A percentile compares a stretch with the other conserved stretches of the same genome.
Conservation (phyloP, 2,329 filamentous ascomycete species). For the Fusarium sp. region DNA sequence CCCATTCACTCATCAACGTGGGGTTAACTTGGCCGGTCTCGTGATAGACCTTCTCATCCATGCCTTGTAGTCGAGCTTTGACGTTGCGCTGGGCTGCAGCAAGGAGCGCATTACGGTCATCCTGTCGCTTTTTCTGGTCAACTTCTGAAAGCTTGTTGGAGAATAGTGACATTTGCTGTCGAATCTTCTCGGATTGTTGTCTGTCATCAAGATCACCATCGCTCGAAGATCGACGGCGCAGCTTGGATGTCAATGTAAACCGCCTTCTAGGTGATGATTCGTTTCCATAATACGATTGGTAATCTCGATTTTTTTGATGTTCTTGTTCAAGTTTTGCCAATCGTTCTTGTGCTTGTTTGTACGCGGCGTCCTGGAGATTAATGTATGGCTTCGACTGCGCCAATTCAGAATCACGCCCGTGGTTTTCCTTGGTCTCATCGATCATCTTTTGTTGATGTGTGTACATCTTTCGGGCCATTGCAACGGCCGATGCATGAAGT, state of each 20-base stretch:
- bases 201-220: slow-evolving; percentile 75
- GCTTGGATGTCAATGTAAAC: slow-evolving; percentile 67
- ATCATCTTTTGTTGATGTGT: slow-evolving; percentile 73
- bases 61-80: slow-evolving; percentile 79
- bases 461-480: slow-evolving; percentile 93
- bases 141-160: slow-evolving; percentile 75
- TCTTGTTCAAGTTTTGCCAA: slow-evolving; percentile 84
- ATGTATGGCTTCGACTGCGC: slow-evolving; percentile 67
- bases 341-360: slow-evolving; percentile 86
- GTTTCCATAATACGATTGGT: slow-evolving; percentile 82
- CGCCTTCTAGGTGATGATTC: slow-evolving; percentile 56
- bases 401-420: slow-evolving; percentile 52
- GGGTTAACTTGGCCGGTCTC: slow-evolving; percentile 81
- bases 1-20: slow-evolving; percentile 80
- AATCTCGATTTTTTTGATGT: slow-evolving; percentile 71
- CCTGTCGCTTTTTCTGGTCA: slow-evolving; percentile 79
- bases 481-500: slow-evolving; percentile 84
- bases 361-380: slow-evolving; percentile 86
- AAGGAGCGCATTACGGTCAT: slow-evolving; percentile 81
- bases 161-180: slow-evolving; percentile 83
- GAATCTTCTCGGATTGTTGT: slow-evolving; percentile 78
- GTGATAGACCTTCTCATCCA: slow-evolving; percentile 84
- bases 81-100: slow-evolving; percentile 88
- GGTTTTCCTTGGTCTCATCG: slow-evolving; percentile 62
- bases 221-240: slow-evolving; percentile 75